Evolutionary conservation across 179 eudicot species (phyloP).

Genomic region (Patellifolia procumbens): DNA sequence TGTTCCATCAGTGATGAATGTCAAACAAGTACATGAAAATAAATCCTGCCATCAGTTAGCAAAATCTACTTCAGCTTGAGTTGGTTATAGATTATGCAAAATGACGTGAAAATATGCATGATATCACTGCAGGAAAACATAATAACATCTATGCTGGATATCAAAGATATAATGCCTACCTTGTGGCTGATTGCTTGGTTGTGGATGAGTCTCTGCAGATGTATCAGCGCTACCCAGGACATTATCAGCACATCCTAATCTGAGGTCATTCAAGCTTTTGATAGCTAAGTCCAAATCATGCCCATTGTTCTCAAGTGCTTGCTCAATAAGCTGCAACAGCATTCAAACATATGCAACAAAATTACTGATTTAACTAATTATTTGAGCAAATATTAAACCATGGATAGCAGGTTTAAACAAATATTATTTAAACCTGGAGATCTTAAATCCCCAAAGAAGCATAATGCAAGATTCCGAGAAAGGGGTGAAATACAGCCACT

Average conservation of each 20-base stretch:
- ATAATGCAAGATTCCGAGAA: neutral
- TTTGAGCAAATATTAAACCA: neutral
- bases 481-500: neutral
- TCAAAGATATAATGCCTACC: conserved; percentile 19
- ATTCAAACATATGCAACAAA: neutral
- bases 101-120: neutral
- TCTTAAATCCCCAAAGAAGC: neutral
- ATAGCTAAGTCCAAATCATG: conserved; percentile 53
- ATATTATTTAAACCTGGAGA: no score
- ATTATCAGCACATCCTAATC: conserved; percentile 39
- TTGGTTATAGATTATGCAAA: neutral
- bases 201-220: conserved; percentile 27
- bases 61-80: neutral
- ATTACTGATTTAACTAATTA: neutral
- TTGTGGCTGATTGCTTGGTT: conserved; percentile 28
- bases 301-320: conserved; percentile 47
- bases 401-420: neutral
- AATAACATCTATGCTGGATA: neutral
- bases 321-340: conserved; percentile 44
- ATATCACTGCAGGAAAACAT: neutral
- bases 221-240: conserved; percentile 14
- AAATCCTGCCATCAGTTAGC: neutral
- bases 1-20: neutral
- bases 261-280: conserved; percentile 47
- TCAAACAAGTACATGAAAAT: neutral